A percentile compares a stretch with the other conserved stretches of the same genome.
phyloP scores from a whole-genome alignment of 2,329 filamentous ascomycete species.

The Botrytis fabae region DNA sequence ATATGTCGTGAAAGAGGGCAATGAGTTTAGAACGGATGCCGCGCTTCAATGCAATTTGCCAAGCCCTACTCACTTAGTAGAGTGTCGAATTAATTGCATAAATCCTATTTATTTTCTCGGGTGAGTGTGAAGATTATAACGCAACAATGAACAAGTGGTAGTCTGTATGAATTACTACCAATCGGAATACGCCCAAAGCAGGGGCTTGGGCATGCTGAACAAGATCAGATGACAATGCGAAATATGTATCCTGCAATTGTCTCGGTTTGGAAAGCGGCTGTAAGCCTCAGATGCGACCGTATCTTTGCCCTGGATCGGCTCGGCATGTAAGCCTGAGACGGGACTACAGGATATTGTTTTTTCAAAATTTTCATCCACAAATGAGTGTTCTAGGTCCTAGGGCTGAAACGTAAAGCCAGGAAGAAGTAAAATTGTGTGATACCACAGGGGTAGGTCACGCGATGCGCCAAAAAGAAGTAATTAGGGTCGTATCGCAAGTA shows the following conservation, averaged over 20 bases:
- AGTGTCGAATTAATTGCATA: not conserved
- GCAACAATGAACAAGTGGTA: not conserved
- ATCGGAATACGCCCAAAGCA: not conserved
- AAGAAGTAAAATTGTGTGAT: not conserved
- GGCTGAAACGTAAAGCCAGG: constrained; percentile 4
- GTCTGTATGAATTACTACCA: not conserved
- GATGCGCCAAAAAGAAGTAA: not conserved
- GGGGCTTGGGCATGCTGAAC: not conserved
- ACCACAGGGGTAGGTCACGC: not conserved
- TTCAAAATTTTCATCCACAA: not conserved
- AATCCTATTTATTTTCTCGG: not conserved
- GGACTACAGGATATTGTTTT: not conserved
- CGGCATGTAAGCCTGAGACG: not conserved
- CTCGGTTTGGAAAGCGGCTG: not conserved
- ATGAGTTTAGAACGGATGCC: not conserved
- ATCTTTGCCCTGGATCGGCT: constrained; percentile 2
- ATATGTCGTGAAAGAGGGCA: not conserved
- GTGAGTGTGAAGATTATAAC: not conserved
- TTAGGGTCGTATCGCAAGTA: not conserved
- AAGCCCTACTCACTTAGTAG: not conserved
- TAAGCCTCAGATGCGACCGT: not conserved
- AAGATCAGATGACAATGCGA: not conserved
- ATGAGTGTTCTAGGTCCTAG: not conserved
- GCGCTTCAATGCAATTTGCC: not conserved
- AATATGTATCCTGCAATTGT: not conserved